These are phyloP conservation scores for Hypericum androsaemum DNA, from an alignment of 345 rosid genomes.

Conservation along the genomic window DNA sequence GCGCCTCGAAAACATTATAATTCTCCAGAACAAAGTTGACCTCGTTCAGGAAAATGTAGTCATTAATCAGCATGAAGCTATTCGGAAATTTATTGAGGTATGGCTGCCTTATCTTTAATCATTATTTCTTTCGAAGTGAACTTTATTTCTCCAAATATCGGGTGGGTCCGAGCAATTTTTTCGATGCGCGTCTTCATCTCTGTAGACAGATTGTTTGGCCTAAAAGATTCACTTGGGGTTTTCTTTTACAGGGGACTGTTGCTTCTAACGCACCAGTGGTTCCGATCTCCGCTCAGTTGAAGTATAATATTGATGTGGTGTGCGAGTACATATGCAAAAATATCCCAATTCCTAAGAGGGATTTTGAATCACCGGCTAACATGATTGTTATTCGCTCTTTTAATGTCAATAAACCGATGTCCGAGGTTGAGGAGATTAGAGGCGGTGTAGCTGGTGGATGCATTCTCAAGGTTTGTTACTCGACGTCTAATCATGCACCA, in stretches of 20 bases:
- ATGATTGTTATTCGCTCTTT: slow-evolving; percentile 96
- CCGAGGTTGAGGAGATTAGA: slow-evolving; percentile 79
- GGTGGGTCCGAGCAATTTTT: neutral
- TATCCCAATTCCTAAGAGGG: slow-evolving; percentile 92
- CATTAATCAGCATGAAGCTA: slow-evolving; percentile 80
- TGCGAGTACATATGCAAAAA: slow-evolving; percentile 90
- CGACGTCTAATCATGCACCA: neutral
- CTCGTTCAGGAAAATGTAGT: slow-evolving; percentile 94
- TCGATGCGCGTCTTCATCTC: neutral
- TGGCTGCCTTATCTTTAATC: neutral
- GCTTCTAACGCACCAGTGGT: slow-evolving; percentile 89
- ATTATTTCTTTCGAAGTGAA: neutral
- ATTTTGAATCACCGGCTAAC: slow-evolving; percentile 74
- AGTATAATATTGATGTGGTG: slow-evolving; percentile 85
- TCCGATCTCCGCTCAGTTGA: slow-evolving; percentile 92
- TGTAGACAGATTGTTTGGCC: neutral
- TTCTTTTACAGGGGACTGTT: slow-evolving; percentile 64
- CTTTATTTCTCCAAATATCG: neutral
- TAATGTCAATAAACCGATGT: slow-evolving; percentile 92
- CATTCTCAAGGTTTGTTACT: slow-evolving; percentile 60
- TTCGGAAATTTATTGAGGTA: slow-evolving; percentile 77
- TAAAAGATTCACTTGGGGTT: neutral
- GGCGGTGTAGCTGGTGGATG: slow-evolving; percentile 99
- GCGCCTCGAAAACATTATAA: slow-evolving; percentile 85
- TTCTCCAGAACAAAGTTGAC: slow-evolving; percentile 94